These are phyloP conservation scores for Sonneratia caseolaris DNA, from an alignment of 345 rosid species.

Conservation along the genomic window DNA sequence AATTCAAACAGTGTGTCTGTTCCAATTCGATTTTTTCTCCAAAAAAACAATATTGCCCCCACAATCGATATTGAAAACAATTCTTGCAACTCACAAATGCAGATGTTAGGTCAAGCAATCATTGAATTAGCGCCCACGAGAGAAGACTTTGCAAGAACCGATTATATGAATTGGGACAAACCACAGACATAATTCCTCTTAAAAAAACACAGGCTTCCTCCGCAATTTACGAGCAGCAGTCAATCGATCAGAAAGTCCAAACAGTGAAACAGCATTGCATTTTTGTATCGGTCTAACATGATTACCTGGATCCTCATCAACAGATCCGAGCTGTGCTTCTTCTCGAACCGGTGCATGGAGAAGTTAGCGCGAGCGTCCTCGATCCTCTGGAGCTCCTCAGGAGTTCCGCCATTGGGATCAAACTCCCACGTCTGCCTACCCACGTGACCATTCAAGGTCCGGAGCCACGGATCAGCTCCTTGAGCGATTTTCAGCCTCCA, in stretches of 20 bases:
- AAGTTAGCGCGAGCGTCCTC: conserved; percentile 55
- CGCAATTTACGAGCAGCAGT: not conserved
- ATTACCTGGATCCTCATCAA: conserved; percentile 80
- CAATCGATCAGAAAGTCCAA: not conserved
- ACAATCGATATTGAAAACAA: not conserved
- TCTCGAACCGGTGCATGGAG: conserved; percentile 36
- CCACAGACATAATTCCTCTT: not conserved
- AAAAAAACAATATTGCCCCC: not conserved
- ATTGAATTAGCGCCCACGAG: not conserved
- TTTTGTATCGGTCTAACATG: not conserved
- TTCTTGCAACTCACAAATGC: not conserved
- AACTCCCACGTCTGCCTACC: conserved; percentile 93
- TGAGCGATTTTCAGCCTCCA: conserved; percentile 86
- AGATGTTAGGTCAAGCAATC: not conserved
- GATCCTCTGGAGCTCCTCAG: conserved; percentile 48
- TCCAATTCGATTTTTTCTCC: not conserved
- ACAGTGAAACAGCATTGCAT: not conserved
- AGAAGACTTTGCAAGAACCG: not conserved
- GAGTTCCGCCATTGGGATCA: conserved; percentile 55
- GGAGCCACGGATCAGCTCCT: conserved; percentile 71
- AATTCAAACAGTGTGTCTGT: not conserved
- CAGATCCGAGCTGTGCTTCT: conserved; percentile 82
- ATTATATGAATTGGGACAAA: not conserved
- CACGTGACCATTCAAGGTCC: conserved; percentile 50
- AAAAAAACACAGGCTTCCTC: not conserved